Evolutionary conservation across 345 rosid genomes (phyloP), one percentile per base, ranked within the genome.

Genomic region (Linum lewisii): DNA sequence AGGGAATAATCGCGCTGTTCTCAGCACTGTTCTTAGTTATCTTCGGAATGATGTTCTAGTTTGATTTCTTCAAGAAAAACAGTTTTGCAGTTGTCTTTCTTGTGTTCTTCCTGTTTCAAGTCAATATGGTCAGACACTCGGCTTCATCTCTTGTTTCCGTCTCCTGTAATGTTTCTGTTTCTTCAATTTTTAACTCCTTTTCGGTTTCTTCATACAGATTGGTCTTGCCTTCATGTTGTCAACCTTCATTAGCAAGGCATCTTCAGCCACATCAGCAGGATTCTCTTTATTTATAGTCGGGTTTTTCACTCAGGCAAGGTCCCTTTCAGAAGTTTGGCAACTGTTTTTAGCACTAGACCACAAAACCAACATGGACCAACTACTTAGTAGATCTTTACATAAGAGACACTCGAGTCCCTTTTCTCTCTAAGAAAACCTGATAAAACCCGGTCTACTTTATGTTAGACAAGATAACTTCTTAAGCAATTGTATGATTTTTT

Each of bases 41-140:
- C 59, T 92, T 92, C 51, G 96, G 98, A 34, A 80, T 88, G 96
- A 86, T 88, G 88, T 92, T 92, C 65, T 95, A 80, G 75, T 86
- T 92, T 44, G 84, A 80, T 63, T 88, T 92, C 68, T 92, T 92
- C 84, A 69, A 79, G 83, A 80, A 92, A 60, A 92, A 92, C 80
- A 81, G 61, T 59, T 92, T 86, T 62, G 74, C 72, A 9, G 78
- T 92, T 21, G 73, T 92, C 65, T 86, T 81, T 75, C 73, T 88
- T 19, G 66, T 82, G 21, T 92, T 88, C 83, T 79, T 83, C 72
- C 93, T 92, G 21, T 88, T 92, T 75, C 88, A 86, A 72, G 64
- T 88, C 54, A 86, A 84, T 66, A 83, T 92, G 98, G 98, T 92
- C 79, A 64, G 54, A 61, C 42, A 25, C 15, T 50, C 2, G 23